Base-by-base conservation (phyloP, 2,329 filamentous ascomycete genomes). In the Amylocarpus encephaloides region DNA sequence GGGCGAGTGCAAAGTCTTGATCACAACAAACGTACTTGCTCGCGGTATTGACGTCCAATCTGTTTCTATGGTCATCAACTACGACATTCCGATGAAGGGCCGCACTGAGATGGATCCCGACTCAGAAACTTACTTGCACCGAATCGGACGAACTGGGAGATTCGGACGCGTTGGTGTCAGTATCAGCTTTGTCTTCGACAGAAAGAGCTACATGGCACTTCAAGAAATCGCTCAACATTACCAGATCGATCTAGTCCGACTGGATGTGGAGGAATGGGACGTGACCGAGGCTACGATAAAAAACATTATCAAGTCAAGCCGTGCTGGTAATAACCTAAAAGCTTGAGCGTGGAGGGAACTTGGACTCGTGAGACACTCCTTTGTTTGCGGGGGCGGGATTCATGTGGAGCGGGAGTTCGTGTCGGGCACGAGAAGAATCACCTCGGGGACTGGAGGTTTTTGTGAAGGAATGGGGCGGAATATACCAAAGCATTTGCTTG, bases 1-100 rank as follows among this genome's bases (percentile, higher is more conserved):
- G 40, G 92, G 92, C 35, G 79, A 85, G 52, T 89, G 89, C 64
- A 98, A 98, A 73, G 93, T 98, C 7, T 83, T 98, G 55, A 96
- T 98, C 65, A 94, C 93, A 1, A 98, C 93, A 60, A 98, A 98
- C 65, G 91, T 98, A 34, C 79, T 98, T 51, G 88, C 93, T 7
- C 90, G 93, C 65, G 93, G 93, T 66, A 97, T 98, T 63, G 93
- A 98, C 83, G 73, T 97, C 66, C 70, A 94, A 72, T 84, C 83
- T 26, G 93, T 98, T 12, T 95, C 90, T 9, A 93, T 98, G 85
- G 93, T 98, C 48, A 90, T 98, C 75, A 98, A 98, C 75, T 98
- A 98, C 70, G 86, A 89, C 61, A 86, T 89, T 51, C 85, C 85
- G 19, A 86, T 85, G 74, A 85, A 85, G 64, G 83, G 86, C 36